Percentiles rank a stretch among this genome's conserved stretches.
Evolutionary conservation across 192 early-diverging fungal genomes (phyloP).

Genomic region (Coemansia sp.): DNA sequence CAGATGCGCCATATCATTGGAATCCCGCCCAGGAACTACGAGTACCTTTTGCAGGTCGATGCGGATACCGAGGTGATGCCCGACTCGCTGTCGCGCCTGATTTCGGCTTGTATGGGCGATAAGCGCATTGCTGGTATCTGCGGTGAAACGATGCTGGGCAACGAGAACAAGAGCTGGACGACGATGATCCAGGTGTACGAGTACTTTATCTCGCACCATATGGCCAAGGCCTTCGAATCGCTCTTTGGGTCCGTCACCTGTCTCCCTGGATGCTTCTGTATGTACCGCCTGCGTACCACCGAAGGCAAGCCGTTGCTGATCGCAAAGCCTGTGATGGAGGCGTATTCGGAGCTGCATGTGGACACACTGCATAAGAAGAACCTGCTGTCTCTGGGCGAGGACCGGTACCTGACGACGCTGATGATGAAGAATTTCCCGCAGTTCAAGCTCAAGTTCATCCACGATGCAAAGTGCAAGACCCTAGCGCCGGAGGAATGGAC

Average conservation of each 20-base stretch:
- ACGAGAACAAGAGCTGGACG: slow-evolving; percentile 89
- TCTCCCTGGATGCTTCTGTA: slow-evolving; percentile 86
- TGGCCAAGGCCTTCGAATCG: slow-evolving; percentile 88
- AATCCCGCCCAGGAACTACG: slow-evolving; percentile 77
- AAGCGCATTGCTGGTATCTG: slow-evolving; percentile 85
- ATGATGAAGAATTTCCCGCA: slow-evolving; percentile 98
- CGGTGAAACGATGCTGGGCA: slow-evolving; percentile 89
- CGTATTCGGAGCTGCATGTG: slow-evolving; percentile 89
- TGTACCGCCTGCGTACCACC: slow-evolving; percentile 75
- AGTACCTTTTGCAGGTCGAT: slow-evolving; percentile 80
- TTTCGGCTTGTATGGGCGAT: slow-evolving; percentile 78
- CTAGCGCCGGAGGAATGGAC: slow-evolving; percentile 89
- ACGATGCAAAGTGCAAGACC: slow-evolving; percentile 88
- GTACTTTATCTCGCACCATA: slow-evolving; percentile 92
- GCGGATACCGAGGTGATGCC: slow-evolving; percentile 84
- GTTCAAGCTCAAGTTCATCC: slow-evolving; percentile 90
- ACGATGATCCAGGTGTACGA: slow-evolving; percentile 99
- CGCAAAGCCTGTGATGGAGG: slow-evolving; percentile 74
- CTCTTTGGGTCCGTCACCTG: slow-evolving; percentile 81
- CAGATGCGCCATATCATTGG: slow-evolving; percentile 98
- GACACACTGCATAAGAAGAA: slow-evolving; percentile 99
- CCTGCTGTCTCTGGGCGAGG: slow-evolving; percentile 92
- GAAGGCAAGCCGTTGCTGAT: slow-evolving; percentile 76
- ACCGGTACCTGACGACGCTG: slow-evolving; percentile 95
- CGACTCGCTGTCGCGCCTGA: slow-evolving; percentile 86